Evolutionary conservation across 306 rosid species (phyloP).

Genomic region (Rubus idaeus): DNA sequence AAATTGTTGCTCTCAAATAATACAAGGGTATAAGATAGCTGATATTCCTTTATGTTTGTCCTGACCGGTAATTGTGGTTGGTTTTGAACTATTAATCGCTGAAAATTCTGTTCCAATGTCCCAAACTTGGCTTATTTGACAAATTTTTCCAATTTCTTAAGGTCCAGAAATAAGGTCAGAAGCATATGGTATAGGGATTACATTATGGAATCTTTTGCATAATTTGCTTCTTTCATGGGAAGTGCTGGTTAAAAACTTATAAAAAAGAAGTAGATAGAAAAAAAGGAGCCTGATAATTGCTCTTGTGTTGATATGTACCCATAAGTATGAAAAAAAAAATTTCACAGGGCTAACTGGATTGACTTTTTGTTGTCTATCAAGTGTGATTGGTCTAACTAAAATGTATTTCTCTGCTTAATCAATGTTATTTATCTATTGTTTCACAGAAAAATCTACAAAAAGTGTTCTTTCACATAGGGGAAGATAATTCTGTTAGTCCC

Average conservation of each 20-base stretch:
- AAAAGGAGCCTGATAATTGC: background rate
- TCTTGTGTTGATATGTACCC: background rate
- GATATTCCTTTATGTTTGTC: background rate
- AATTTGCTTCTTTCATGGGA: background rate
- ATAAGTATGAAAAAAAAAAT: background rate
- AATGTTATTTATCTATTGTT: background rate
- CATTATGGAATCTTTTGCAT: background rate
- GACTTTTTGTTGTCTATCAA: background rate
- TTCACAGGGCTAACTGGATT: background rate
- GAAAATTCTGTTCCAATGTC: background rate
- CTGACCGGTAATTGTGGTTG: background rate
- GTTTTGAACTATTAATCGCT: background rate
- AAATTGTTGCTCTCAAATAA: background rate
- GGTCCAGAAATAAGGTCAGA: background rate
- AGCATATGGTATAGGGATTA: background rate
- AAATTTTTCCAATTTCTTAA: background rate
- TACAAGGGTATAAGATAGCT: background rate
- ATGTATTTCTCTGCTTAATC: background rate
- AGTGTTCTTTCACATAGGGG: background rate
- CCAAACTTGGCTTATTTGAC: background rate
- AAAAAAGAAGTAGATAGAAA: background rate
- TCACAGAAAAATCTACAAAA: background rate
- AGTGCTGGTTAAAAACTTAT: background rate
- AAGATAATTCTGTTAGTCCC: background rate
- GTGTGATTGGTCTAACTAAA: background rate